Evolutionary conservation across 2,329 filamentous ascomycete species (phyloP), one percentile per base, ranked within the genome.

Genomic region (Eutypa lata): DNA sequence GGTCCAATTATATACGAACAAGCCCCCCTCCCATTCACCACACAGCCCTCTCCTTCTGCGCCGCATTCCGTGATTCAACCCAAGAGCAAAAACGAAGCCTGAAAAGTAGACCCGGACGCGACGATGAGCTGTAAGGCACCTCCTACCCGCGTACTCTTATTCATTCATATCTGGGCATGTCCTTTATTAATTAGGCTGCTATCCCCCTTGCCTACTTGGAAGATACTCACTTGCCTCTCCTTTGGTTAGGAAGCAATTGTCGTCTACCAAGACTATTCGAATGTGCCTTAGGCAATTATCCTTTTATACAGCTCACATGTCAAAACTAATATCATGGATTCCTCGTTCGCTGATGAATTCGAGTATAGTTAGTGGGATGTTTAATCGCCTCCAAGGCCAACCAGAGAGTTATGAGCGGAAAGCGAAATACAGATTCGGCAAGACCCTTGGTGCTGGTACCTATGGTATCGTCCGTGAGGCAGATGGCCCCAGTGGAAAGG

Each of bases 381-480:
- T 97, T 66, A 96, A 93, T 77, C 91, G 93, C 83, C 88, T 97
- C 67, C 90, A 95, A 68, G 91, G 92, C 73, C 93, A 97, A 78
- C 93, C 93, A 63, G 91, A 96, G 64, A 97, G 91, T 77, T 99
- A 99, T 79, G 94, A 97, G 71, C 96, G 96, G 77, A 99, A 99
- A 90, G 79, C 90, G 58, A 90, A 88, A 72, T 99, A 99, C 74
- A 86, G 82, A 63, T 96, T 99, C 73, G 94, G 94, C 65, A 86
- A 88, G 71, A 97, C 93, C 22, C 83, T 99, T 54, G 94, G 94
- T 68, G 94, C 94, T 57, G 94, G 94, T 64, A 99, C 94, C 65
- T 99, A 99, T 80, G 94, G 94, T 68, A 96, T 99, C 67, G 94
- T 99, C 66, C 86, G 94, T 65, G 94, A 99, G 75, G 94, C 94